A percentile compares a stretch with the other conserved stretches of the same genome.
These are phyloP conservation scores for Desmodesmus armatus DNA, from an alignment of 139 green algal genomes.

Conservation along the genomic window DNA sequence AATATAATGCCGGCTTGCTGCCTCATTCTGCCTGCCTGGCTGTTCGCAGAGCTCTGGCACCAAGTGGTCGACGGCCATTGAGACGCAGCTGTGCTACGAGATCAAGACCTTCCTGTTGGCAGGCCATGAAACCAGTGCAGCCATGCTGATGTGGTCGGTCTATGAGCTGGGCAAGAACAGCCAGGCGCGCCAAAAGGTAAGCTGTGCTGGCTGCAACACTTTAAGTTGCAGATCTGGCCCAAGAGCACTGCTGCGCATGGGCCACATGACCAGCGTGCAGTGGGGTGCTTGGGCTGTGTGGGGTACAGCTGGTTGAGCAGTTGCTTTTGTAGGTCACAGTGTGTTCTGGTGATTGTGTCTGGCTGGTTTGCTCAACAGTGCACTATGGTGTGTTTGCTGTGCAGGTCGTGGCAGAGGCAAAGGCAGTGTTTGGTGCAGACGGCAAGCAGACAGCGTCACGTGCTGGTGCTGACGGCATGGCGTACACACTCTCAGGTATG, in stretches of 20 bases:
- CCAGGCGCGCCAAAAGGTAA: slow-evolving; percentile 48
- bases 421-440: slow-evolving; percentile 59
- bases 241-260: background rate
- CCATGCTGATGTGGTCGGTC: slow-evolving; percentile 93
- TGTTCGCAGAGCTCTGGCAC: slow-evolving; percentile 65
- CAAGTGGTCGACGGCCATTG: slow-evolving; percentile 69
- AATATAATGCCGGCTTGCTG: too few species aligned
- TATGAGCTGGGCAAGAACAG: slow-evolving; percentile 78
- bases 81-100: slow-evolving; percentile 95
- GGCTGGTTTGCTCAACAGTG: too few species aligned
- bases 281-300: too few species aligned
- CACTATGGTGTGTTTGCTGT: slow-evolving; percentile 16
- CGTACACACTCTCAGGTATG: slow-evolving; percentile 81
- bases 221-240: too few species aligned
- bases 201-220: too few species aligned
- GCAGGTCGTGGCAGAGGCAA: slow-evolving; percentile 66
- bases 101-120: slow-evolving; percentile 96
- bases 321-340: too few species aligned
- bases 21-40: background rate
- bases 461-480: slow-evolving; percentile 75
- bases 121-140: slow-evolving; percentile 94
- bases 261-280: background rate
- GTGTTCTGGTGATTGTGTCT: too few species aligned
- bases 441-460: slow-evolving; percentile 56
- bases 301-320: too few species aligned